Percentiles rank a stretch among this genome's conserved stretches.
These are phyloP conservation scores for Coniochaeta hoffmannii DNA, from an alignment of 2,329 filamentous ascomycete species.

Conservation along the genomic window DNA sequence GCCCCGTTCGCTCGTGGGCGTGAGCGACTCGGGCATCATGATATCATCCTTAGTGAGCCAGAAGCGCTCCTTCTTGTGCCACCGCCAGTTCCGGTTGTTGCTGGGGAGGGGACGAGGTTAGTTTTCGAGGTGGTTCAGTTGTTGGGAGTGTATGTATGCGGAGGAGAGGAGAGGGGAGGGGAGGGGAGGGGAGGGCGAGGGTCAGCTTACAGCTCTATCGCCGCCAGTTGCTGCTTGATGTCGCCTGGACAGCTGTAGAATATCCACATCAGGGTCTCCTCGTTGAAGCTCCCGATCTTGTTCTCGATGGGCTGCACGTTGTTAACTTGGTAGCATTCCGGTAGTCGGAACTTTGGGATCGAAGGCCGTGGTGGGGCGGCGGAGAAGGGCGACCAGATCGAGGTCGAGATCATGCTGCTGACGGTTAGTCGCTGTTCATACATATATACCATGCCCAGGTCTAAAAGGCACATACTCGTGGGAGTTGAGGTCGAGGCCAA, in stretches of 20 bases:
- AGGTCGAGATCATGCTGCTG: constrained; percentile 45
- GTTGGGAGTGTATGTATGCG: background rate
- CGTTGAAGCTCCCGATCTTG: constrained; percentile 60
- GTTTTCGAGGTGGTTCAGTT: background rate
- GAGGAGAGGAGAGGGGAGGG: background rate
- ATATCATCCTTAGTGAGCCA: constrained; percentile 63
- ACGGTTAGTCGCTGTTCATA: background rate
- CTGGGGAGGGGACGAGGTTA: constrained; percentile 30
- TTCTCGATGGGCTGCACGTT: constrained; percentile 59
- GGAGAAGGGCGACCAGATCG: constrained; percentile 55
- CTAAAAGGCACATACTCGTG: constrained; percentile 40
- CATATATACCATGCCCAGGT: background rate
- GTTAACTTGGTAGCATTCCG: constrained; percentile 60
- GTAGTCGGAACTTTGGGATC: constrained; percentile 49
- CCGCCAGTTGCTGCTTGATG: constrained; percentile 55
- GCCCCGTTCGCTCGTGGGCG: constrained; percentile 52
- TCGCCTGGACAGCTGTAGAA: constrained; percentile 61
- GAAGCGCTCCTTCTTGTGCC: constrained; percentile 59
- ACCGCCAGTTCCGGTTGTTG: constrained; percentile 58
- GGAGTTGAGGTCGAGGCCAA: constrained; percentile 51
- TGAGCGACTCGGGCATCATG: constrained; percentile 54
- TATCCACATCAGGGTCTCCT: constrained; percentile 63
- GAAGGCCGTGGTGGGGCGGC: constrained; percentile 50
- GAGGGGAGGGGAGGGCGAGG: background rate
- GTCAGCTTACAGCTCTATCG: constrained; percentile 49